These are phyloP conservation scores for Coniosporium apollinis DNA, from an alignment of 495 filamentous ascomycete genomes.

Conservation along the genomic window DNA sequence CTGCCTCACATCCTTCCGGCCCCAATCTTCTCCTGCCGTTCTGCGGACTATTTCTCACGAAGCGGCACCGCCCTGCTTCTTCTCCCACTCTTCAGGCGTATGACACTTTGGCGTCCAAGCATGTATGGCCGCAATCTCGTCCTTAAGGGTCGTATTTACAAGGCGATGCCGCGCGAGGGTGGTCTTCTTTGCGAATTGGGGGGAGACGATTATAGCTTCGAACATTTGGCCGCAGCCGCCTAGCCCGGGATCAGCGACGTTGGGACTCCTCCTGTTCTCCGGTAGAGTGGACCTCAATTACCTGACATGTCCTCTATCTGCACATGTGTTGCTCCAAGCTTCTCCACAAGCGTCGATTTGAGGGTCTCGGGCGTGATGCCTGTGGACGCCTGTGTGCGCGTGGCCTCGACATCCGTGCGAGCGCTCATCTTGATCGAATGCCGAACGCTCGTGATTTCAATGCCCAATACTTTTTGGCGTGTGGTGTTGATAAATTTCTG, in stretches of 20 bases:
- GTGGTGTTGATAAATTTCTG: no score
- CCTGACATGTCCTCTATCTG: slow-evolving; percentile 89
- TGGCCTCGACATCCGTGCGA: slow-evolving; percentile 29
- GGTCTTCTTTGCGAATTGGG: slow-evolving; percentile 71
- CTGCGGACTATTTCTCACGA: no score
- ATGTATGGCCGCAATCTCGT: slow-evolving; percentile 90
- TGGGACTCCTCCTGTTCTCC: no score
- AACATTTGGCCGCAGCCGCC: slow-evolving; percentile 94
- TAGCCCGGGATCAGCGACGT: slow-evolving; percentile 19
- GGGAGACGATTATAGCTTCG: slow-evolving; percentile 79
- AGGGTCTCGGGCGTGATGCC: slow-evolving; percentile 56
- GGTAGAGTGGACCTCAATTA: slow-evolving; percentile 24
- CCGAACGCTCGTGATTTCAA: slow-evolving; percentile 7
- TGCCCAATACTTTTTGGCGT: no score
- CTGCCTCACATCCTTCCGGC: no score
- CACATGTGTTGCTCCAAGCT: slow-evolving; percentile 66
- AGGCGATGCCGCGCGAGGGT: slow-evolving; percentile 76
- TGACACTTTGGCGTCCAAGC: slow-evolving; percentile 97
- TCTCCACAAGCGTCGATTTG: slow-evolving; percentile 47
- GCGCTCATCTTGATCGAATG: slow-evolving; percentile 19
- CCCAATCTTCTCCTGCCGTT: no score
- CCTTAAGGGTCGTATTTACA: slow-evolving; percentile 73
- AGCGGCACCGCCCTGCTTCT: slow-evolving; percentile 29
- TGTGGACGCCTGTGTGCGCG: slow-evolving; percentile 22
- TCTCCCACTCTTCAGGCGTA: slow-evolving; percentile 87